Conservation (phyloP, 2,329 filamentous ascomycete genomes). For the Exserohilum rostratum region DNA sequence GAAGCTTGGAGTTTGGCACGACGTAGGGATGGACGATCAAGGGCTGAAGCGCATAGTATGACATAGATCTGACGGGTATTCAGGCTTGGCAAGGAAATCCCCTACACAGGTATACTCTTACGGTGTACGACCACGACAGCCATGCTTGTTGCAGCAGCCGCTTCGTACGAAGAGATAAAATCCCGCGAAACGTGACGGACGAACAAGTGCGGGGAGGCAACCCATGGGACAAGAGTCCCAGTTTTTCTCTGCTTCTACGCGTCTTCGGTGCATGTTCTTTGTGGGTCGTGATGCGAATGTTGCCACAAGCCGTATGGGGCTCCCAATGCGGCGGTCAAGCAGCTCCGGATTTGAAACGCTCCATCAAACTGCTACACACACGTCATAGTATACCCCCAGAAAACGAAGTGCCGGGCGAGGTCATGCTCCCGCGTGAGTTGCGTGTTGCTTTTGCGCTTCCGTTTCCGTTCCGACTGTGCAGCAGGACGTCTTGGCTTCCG, state of each 20-base stretch:
- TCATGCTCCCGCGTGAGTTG: neutral
- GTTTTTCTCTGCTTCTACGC: constrained; percentile 5
- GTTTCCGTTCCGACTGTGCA: neutral
- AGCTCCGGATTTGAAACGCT: neutral
- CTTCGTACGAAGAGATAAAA: neutral
- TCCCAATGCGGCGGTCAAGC: neutral
- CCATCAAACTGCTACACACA: neutral
- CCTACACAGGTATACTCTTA: too few species aligned
- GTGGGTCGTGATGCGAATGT: constrained; percentile 4
- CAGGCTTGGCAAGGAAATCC: constrained; percentile 2
- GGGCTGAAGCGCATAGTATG: neutral
- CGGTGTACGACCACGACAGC: too few species aligned
- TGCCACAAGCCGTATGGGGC: constrained; percentile 1
- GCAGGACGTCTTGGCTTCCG: too few species aligned
- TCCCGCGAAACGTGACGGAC: neutral
- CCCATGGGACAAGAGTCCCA: neutral
- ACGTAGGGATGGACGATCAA: neutral
- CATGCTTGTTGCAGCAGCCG: neutral
- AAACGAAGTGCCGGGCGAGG: neutral
- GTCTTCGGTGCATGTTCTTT: constrained; percentile 8
- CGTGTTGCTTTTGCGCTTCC: neutral
- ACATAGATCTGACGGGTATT: neutral
- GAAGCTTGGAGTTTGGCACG: neutral
- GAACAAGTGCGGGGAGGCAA: neutral
- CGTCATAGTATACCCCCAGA: neutral